Evolutionary conservation across 2,329 filamentous ascomycete species (phyloP).

Genomic region (Phaeoacremonium minimum): DNA sequence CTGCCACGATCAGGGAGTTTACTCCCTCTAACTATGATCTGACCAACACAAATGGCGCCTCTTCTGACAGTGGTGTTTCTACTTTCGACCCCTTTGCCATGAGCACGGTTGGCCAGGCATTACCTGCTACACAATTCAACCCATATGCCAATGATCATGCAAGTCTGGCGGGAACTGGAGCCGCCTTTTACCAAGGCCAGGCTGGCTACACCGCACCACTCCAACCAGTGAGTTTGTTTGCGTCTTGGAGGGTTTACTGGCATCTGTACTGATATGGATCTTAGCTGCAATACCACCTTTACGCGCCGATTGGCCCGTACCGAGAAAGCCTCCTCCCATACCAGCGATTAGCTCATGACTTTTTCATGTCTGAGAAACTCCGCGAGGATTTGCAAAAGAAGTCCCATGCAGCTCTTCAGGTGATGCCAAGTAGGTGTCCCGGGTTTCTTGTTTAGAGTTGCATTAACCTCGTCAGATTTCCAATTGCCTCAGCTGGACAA

Average conservation of each 20-base stretch:
- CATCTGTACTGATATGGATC: conserved; percentile 13
- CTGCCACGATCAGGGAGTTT: conserved; percentile 54
- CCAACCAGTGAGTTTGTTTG: conserved; percentile 51
- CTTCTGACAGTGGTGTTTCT: conserved; percentile 40
- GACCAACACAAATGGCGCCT: conserved; percentile 41
- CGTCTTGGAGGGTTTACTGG: not conserved
- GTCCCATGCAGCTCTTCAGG: conserved; percentile 77
- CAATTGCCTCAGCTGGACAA: conserved; percentile 76
- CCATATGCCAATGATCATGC: conserved; percentile 74
- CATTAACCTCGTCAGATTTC: conserved; percentile 29
- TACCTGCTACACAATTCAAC: conserved; percentile 51
- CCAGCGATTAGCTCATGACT: conserved; percentile 82
- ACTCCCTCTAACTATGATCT: conserved; percentile 52
- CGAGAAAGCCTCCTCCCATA: conserved; percentile 78
- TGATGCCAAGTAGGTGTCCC: conserved; percentile 72
- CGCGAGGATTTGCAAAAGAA: conserved; percentile 89
- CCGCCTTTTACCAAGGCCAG: conserved; percentile 64
- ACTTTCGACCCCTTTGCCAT: conserved; percentile 63
- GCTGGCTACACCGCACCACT: conserved; percentile 44
- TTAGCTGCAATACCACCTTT: conserved; percentile 87
- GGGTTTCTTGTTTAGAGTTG: not conserved
- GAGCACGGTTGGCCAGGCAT: conserved; percentile 45
- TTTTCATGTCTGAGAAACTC: conserved; percentile 84
- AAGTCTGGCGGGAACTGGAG: conserved; percentile 45
- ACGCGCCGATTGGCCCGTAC: conserved; percentile 81